These are phyloP conservation scores for Nymphaea colorata DNA, from an alignment of 164 flowering plant species.

Conservation along the genomic window DNA sequence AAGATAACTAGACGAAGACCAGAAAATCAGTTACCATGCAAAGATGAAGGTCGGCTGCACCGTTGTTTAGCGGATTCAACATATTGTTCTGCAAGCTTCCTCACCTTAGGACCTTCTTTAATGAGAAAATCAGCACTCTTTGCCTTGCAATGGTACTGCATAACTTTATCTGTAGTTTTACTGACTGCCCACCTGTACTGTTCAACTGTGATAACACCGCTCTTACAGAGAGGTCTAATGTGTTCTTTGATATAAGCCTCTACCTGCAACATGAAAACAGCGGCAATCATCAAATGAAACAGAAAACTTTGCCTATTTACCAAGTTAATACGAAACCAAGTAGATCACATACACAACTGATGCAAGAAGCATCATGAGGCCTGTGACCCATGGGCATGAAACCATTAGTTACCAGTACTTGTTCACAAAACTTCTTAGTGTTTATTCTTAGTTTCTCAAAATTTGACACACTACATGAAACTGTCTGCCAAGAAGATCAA, in stretches of 20 bases:
- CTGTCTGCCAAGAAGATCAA: too few species aligned
- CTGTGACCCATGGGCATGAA: too few species aligned
- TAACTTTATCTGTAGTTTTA: slow-evolving; percentile 88
- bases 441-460: too few species aligned
- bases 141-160: slow-evolving; percentile 69
- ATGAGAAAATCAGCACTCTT: slow-evolving; percentile 87
- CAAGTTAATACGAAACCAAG: neutral
- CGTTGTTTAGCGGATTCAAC: slow-evolving; percentile 57
- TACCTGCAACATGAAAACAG: slow-evolving; percentile 32
- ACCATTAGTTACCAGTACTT: too few species aligned
- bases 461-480: too few species aligned
- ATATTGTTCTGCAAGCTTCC: slow-evolving; percentile 88
- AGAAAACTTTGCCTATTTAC: too few species aligned
- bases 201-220: slow-evolving; percentile 77
- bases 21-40: too few species aligned
- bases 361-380: too few species aligned
- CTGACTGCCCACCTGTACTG: slow-evolving; percentile 87
- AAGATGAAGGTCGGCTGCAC: too few species aligned
- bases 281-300: too few species aligned
- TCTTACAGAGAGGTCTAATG: slow-evolving; percentile 84
- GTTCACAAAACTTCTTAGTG: too few species aligned
- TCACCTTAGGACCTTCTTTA: slow-evolving; percentile 93
- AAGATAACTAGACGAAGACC: too few species aligned
- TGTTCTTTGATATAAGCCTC: slow-evolving; percentile 94
- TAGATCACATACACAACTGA: neutral